Base-by-base conservation (phyloP, 2,329 filamentous ascomycete species). In the Didymella pomorum region DNA sequence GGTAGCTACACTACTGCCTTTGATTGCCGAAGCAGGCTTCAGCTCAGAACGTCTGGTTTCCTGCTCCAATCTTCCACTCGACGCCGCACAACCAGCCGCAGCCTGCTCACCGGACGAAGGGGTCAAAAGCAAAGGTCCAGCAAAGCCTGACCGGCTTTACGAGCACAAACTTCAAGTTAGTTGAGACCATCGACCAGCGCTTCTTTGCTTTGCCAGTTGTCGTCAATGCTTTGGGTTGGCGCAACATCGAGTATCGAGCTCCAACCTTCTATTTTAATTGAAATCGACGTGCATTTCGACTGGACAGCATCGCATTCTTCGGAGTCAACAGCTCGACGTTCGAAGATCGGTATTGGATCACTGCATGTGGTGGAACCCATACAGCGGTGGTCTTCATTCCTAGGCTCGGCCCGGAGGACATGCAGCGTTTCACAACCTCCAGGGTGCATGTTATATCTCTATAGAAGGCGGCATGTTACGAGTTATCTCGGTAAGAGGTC, bases 391-490 rank as follows among this genome's bases (percentile, higher is more conserved):
- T 33, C 41, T 45, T 47, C 50, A 53, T 53, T 58, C 50, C 49
- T 53, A 50, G 56, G 46, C 50, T 46, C 56, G 37, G 44, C 31
- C 50, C 45, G 45, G 56, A 41, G 11, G 45, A 44, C 5, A 39
- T 53, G 41, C 39, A 50, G 50, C 21, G 46, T 58, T 50, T 23
- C 51, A 54, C 51, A 42, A 21, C n/a, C 41, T 33, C 25, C 31
- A 53, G 39, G 35, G 50, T 33, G 49, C n/a, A n/a, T n/a, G n/a
- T n/a, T n/a, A n/a, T n/a, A n/a, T n/a, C n/a, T n/a, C n/a, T n/a
- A n/a, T n/a, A n/a, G n/a, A n/a, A n/a, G n/a, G n/a, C n/a, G 44
- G 55, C 39, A 46, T 58, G 45, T 50, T 45, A 39, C 50, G 41
- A 26, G 26, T 35, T 12, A 25, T 26, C 50, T 54, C 11, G 21